Evolutionary conservation across 495 filamentous ascomycete species (phyloP).

Genomic region (Chaetomium cochliodes): DNA sequence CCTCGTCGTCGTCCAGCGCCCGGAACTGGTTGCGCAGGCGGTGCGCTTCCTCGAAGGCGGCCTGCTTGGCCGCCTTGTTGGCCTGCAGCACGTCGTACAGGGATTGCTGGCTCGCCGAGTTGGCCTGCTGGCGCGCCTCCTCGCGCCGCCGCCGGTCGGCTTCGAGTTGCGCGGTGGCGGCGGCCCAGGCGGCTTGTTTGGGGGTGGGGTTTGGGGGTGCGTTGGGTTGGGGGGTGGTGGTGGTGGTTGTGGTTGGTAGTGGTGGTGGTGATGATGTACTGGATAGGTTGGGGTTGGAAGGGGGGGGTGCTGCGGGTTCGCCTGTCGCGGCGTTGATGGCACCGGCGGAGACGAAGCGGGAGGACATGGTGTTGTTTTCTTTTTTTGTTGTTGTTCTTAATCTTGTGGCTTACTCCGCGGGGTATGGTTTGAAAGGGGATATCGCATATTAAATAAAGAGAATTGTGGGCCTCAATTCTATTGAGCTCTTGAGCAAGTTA

Average conservation of each 20-base stretch:
- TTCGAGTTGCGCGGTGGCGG: constrained; percentile 75
- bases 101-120: constrained; percentile 54
- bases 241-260: constrained; percentile 3
- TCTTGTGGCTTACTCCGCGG: too few relatives aligned
- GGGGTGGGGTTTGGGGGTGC: constrained; percentile 8
- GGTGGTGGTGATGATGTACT: constrained; percentile 2
- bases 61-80: constrained; percentile 97
- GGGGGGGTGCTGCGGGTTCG: constrained; percentile 18
- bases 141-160: constrained; percentile 54
- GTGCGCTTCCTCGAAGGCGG: constrained; percentile 88
- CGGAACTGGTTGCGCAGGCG: constrained; percentile 92
- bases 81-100: constrained; percentile 86
- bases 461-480: too few relatives aligned
- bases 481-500: too few relatives aligned
- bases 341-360: constrained; percentile 87
- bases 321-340: constrained; percentile 60
- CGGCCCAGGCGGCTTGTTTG: constrained; percentile 58
- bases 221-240: constrained; percentile 3
- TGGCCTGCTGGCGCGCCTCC: constrained; percentile 49
- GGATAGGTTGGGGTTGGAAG: constrained; percentile 1
- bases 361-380: constrained; percentile 53
- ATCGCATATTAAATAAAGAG: too few relatives aligned
- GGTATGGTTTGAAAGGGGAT: neutral
- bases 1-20: constrained; percentile 87
- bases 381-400: too few relatives aligned